phyloP scores from a whole-genome alignment of 345 rosid species.

The Balakata baccata region DNA sequence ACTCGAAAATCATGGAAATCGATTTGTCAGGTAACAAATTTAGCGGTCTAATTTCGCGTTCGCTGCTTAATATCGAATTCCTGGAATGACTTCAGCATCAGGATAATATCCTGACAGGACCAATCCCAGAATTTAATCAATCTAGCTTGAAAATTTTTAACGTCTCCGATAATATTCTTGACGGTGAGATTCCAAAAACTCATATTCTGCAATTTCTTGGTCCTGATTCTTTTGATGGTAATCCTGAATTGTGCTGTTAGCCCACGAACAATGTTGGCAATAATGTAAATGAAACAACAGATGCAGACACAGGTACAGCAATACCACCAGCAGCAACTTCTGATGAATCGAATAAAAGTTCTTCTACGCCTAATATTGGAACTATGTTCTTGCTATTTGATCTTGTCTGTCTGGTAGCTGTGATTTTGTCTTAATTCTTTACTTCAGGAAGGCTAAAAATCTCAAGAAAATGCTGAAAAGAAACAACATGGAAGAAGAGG shows the following conservation, averaged over 20 bases:
- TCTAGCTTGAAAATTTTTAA: constrained; percentile 31
- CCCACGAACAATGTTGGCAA: constrained; percentile 22
- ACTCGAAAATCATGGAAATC: constrained; percentile 31
- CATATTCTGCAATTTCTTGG: constrained; percentile 26
- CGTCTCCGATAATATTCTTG: constrained; percentile 46
- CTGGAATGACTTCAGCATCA: constrained; percentile 42
- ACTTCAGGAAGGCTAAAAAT: constrained; percentile 30
- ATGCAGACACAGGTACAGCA: no score
- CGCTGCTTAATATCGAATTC: constrained; percentile 22
- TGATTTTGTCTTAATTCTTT: constrained; percentile 34
- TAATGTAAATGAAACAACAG: background rate
- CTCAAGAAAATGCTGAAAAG: constrained; percentile 20
- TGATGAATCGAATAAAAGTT: constrained; percentile 4
- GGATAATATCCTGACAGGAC: constrained; percentile 40
- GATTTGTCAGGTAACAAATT: constrained; percentile 44
- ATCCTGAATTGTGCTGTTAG: constrained; percentile 30
- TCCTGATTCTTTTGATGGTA: constrained; percentile 24
- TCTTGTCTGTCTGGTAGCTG: constrained; percentile 31
- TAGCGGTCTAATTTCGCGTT: constrained; percentile 29
- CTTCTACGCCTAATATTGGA: background rate
- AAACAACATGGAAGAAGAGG: background rate
- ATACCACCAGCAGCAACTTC: background rate
- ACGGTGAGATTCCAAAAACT: constrained; percentile 39
- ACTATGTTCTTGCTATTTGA: constrained; percentile 28
- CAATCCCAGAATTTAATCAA: constrained; percentile 37